Percentiles rank a stretch among this genome's conserved stretches.
Evolutionary conservation across 331 rosid genomes (phyloP).

Genomic region (Spiraea crenata): DNA sequence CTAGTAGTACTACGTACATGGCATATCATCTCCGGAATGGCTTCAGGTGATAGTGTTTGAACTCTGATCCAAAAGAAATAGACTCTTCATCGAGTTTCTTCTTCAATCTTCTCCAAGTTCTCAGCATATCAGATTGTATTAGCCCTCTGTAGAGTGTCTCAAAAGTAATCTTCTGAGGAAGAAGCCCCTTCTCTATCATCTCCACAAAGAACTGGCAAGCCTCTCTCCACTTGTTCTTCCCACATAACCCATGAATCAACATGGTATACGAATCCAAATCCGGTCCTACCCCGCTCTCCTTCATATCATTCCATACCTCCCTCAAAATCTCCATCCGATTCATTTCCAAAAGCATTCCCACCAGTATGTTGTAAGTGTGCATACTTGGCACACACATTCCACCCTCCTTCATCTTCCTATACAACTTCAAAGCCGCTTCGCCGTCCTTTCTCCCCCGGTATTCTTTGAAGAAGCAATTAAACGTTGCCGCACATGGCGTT

Average conservation of each 20-base stretch:
- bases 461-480: slow-evolving; percentile 78
- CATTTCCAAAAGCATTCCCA: slow-evolving; percentile 57
- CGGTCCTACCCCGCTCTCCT: slow-evolving; percentile 59
- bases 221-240: slow-evolving; percentile 62
- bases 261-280: slow-evolving; percentile 74
- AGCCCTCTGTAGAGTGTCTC: slow-evolving; percentile 80
- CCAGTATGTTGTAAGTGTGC: slow-evolving; percentile 58
- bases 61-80: slow-evolving; percentile 73
- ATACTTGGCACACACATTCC: slow-evolving; percentile 50
- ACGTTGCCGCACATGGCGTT: slow-evolving; percentile 58
- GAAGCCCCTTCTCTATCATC: slow-evolving; percentile 89
- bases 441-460: slow-evolving; percentile 67
- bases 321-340: slow-evolving; percentile 45
- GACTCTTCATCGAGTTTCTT: slow-evolving; percentile 86
- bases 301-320: slow-evolving; percentile 72
- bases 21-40: slow-evolving; percentile 66
- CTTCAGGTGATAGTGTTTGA: slow-evolving; percentile 62
- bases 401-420: slow-evolving; percentile 64
- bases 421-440: slow-evolving; percentile 59
- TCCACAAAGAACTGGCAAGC: slow-evolving; percentile 76
- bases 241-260: slow-evolving; percentile 68
- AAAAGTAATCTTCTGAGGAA: slow-evolving; percentile 81
- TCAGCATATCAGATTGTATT: slow-evolving; percentile 84
- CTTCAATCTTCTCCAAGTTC: slow-evolving; percentile 94
- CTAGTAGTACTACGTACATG: neutral